Base-by-base conservation (phyloP, 1,284 basidiomycete genomes). In the Porogramme epimiltina region DNA sequence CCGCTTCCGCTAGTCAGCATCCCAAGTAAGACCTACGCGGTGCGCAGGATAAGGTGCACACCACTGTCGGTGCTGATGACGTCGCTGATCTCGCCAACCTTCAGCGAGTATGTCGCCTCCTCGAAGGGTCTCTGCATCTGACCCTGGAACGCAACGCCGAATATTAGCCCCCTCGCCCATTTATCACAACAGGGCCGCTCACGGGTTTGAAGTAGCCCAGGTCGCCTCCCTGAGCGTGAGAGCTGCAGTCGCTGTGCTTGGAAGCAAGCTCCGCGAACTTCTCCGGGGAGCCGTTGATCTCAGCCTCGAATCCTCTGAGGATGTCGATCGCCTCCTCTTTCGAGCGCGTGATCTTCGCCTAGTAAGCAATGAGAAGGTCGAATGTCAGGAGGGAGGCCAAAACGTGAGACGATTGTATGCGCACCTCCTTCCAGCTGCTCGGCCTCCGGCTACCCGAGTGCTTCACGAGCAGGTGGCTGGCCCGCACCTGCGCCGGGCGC, bases 81-180 rank as follows among this genome's bases (percentile, higher is more conserved):
- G 44, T 84, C 88, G 71, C 92, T 95, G 62, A 98, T 85, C 71
- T 93, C 74, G 15, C 90, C 93, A n/a, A 91, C 81, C 49, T 87
- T 69, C 54, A 98, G 80, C 1, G 73, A 82, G 71, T 86, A 98
- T 9, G 95, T 82, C 3, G 91, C 91, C 22, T 97, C 93, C 75
- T 98, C 95, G 67, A 99, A 99, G 20, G 93, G 87, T 72, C 93
- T 95, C 73, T 99, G 97, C 97, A 99, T 99, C 77, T 93, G 89
- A 2, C 91, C 92, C 67, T 69, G 42, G 4, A 46, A 25, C 9
- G 6, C 2, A 39, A 42, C 3, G 15, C 11, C 19, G 16, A 38
- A 20, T 16, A 16, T 23, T 5, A 43, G 22, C 23, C 25, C 24
- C 6, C 19, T n/a, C n/a, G n/a, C n/a, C n/a, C n/a, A n/a, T n/a